Conservation (phyloP, 2,329 filamentous ascomycete species). For the Ilyonectria destructans region DNA sequence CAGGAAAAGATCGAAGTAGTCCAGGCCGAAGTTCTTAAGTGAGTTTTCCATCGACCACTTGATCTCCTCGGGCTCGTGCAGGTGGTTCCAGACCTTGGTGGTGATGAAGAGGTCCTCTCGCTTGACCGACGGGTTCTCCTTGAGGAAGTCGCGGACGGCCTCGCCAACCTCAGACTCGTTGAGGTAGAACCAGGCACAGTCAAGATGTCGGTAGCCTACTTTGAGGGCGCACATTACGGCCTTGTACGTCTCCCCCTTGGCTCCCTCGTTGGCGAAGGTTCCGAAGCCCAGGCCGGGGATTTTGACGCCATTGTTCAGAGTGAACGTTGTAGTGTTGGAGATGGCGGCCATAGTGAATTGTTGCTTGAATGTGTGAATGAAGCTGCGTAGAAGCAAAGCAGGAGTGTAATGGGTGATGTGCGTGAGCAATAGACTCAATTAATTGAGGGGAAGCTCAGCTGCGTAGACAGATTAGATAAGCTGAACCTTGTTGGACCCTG, state of each 20-base stretch:
- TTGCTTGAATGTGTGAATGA: conserved; percentile 17
- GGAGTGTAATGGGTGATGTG: neutral
- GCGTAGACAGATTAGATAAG: neutral
- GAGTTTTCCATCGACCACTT: conserved; percentile 65
- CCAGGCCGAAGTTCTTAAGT: conserved; percentile 65
- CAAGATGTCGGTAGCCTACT: conserved; percentile 63
- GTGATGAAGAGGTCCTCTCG: conserved; percentile 66
- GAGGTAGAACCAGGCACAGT: conserved; percentile 64
- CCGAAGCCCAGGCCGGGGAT: conserved; percentile 77
- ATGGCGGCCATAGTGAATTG: conserved; percentile 35
- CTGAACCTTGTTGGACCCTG: neutral
- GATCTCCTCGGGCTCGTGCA: conserved; percentile 66
- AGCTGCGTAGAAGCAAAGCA: neutral
- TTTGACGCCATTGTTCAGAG: conserved; percentile 68
- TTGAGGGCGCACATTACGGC: conserved; percentile 61
- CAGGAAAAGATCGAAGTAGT: conserved; percentile 69
- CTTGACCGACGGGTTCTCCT: conserved; percentile 44
- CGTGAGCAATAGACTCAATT: neutral
- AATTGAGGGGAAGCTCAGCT: neutral
- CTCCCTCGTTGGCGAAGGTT: conserved; percentile 77
- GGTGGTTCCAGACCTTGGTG: conserved; percentile 75
- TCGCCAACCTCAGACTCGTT: conserved; percentile 62
- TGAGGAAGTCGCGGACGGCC: conserved; percentile 58
- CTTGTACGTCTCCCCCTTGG: conserved; percentile 50
- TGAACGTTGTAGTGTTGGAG: conserved; percentile 57